Conservation (phyloP, 371 early-diverging fungal species). For the Rhizopus delemar region DNA sequence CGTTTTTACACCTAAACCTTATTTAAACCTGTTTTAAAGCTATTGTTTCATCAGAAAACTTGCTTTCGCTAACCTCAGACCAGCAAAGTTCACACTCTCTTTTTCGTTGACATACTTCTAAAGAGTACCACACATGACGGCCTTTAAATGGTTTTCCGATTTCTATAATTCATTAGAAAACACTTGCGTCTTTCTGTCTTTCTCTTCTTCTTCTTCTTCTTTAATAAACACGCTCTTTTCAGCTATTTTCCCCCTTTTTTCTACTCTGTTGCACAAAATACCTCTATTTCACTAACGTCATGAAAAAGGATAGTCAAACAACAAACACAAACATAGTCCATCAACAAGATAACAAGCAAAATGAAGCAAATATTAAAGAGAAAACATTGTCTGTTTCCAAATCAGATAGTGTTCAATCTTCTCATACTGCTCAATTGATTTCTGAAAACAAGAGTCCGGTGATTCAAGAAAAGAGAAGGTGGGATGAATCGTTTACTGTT, state of each 20-base stretch:
- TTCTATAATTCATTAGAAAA: background rate
- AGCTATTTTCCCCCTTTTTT: background rate
- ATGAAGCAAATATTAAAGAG: background rate
- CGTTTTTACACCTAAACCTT: background rate
- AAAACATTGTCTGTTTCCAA: conserved; percentile 3
- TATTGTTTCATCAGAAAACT: background rate
- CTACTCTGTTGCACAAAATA: conserved; percentile 11
- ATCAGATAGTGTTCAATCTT: background rate
- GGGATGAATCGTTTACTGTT: conserved; percentile 30
- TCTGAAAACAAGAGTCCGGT: conserved; percentile 10
- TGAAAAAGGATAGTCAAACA: conserved; percentile 17
- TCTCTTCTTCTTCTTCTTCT: background rate
- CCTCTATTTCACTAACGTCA: conserved; percentile 13
- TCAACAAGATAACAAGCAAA: background rate
- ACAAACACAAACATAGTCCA: background rate
- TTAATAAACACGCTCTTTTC: background rate
- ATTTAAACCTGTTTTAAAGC: background rate
- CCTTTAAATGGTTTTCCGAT: conserved; percentile 6
- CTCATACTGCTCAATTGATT: conserved; percentile 13
- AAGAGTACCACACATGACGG: conserved; percentile 22
- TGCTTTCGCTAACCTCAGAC: conserved; percentile 31
- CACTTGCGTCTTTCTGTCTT: background rate
- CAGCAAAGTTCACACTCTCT: conserved; percentile 12
- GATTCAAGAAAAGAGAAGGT: conserved; percentile 33
- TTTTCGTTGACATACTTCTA: background rate